Conservation (phyloP, 352 stramenopile genomes). For the Pythium insidiosum region DNA sequence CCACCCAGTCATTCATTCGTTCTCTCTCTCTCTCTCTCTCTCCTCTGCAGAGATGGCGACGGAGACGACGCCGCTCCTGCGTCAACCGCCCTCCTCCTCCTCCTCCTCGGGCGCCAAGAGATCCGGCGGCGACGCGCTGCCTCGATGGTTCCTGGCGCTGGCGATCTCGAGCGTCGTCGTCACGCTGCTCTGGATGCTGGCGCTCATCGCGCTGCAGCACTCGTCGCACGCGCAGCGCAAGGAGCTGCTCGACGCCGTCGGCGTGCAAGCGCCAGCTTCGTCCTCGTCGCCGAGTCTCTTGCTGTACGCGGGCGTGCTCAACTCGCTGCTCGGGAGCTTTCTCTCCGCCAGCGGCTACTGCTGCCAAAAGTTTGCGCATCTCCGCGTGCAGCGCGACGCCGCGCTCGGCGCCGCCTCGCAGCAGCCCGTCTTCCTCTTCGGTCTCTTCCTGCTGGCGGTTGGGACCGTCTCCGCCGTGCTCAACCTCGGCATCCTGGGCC, state of each 20-base stretch:
- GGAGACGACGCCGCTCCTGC: too few relatives aligned
- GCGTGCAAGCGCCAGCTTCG: not conserved
- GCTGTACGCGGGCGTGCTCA: slow-evolving; percentile 64
- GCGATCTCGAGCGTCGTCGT: slow-evolving; percentile 29
- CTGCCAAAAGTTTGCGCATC: slow-evolving; percentile 70
- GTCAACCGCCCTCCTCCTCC: too few relatives aligned
- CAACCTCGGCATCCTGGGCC: slow-evolving; percentile 66
- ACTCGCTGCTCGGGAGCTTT: slow-evolving; percentile 68
- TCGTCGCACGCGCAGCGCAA: slow-evolving; percentile 12
- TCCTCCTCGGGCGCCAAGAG: too few relatives aligned
- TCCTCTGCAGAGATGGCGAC: too few relatives aligned
- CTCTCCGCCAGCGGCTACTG: slow-evolving; percentile 74
- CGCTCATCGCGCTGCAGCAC: slow-evolving; percentile 34
- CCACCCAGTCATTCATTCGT: too few relatives aligned
- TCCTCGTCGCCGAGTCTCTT: slow-evolving; percentile 18
- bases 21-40: too few relatives aligned
- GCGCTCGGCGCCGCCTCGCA: slow-evolving; percentile 48
- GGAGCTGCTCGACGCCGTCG: not conserved
- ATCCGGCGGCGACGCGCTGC: slow-evolving; percentile 13
- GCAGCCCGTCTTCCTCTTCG: slow-evolving; percentile 45
- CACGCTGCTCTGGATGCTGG: slow-evolving; percentile 38
- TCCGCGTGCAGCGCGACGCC: slow-evolving; percentile 36
- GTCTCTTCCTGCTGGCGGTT: slow-evolving; percentile 48
- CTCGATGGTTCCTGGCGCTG: slow-evolving; percentile 42
- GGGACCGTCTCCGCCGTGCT: slow-evolving; percentile 64